Conservation (phyloP, 495 filamentous ascomycete genomes). For the Aspergillus steynii region DNA sequence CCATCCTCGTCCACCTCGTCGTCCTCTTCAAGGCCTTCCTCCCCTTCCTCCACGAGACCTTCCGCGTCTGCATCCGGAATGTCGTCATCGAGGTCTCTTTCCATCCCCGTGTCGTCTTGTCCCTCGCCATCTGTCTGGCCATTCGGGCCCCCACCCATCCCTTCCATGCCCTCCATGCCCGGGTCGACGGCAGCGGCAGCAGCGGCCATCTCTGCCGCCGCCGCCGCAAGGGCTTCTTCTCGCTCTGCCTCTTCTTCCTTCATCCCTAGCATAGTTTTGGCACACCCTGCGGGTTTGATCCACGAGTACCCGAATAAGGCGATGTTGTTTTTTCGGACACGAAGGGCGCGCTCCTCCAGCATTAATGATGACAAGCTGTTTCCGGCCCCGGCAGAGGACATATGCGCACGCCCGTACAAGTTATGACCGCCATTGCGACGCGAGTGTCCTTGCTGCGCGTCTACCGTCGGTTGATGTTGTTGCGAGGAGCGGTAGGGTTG, state of each 20-base stretch:
- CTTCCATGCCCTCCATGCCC: slow-evolving; percentile 28
- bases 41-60: slow-evolving; percentile 43
- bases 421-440: slow-evolving; percentile 30
- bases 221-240: slow-evolving; percentile 72
- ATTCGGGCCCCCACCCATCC: slow-evolving; percentile 11
- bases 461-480: slow-evolving; percentile 33
- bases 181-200: slow-evolving; percentile 58
- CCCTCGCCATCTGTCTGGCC: slow-evolving; percentile 29
- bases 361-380: slow-evolving; percentile 59
- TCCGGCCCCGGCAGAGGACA: slow-evolving; percentile 28
- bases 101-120: slow-evolving; percentile 36
- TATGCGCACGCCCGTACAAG: slow-evolving; percentile 26
- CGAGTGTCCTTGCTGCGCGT: slow-evolving; percentile 21
- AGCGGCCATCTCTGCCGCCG: slow-evolving; percentile 66
- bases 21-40: slow-evolving; percentile 42
- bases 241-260: slow-evolving; percentile 77
- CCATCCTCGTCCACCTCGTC: slow-evolving; percentile 40
- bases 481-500: slow-evolving; percentile 43
- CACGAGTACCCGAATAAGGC: slow-evolving; percentile 73
- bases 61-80: slow-evolving; percentile 46
- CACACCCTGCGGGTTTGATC: slow-evolving; percentile 74
- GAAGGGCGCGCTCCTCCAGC: slow-evolving; percentile 67
- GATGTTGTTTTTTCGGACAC: slow-evolving; percentile 68
- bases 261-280: slow-evolving; percentile 74
- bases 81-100: slow-evolving; percentile 51